Base-by-base conservation (phyloP, 2,329 filamentous ascomycete genomes). In the Fusarium sp. region DNA sequence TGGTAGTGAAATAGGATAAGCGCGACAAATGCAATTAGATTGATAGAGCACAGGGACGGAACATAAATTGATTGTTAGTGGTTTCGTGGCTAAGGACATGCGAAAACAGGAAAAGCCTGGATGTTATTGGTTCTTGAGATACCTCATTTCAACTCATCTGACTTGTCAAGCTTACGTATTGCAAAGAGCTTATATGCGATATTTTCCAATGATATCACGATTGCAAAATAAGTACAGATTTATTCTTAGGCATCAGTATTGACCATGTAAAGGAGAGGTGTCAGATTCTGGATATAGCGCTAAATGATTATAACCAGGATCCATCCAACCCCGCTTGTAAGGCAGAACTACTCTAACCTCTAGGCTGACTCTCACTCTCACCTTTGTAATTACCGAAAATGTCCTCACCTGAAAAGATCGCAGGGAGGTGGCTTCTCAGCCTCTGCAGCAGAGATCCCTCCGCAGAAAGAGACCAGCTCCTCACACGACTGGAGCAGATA, bases 401-500 rank as follows among this genome's bases (percentile, higher is more conserved):
- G 42, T 7, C 37, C 10, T 17, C 27, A 17, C 12, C 30, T 3
- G 30, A 48, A 15, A 40, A 59, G 10, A 23, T 40, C 6, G 67
- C 67, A 1, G 67, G 67, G 6, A 50, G 62, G 40, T 69, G 67
- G 67, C 49, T 69, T 0, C 18, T 69, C 9, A 41, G 15, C 27
- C 37, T 69, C 7, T 70, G 55, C 26, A 64, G 54, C 5, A n/a
- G 13, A 1, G 6, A 41, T 0, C n/a, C 23, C 3, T 44, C 44
- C 4, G 5, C 11, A 12, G 5, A 55, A 12, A 52, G 20, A n/a
- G 60, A 57, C 3, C 32, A 55, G 7, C 6, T 50, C 0, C 35
- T 70, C 8, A 67, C 67, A 13, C 12, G 18, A 0, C 67, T 69
- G 3, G 67, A 69, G 18, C 41, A 37, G 2, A 13, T 58, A 6